A percentile compares a stretch with the other conserved stretches of the same genome.
phyloP scores from a whole-genome alignment of 2,329 filamentous ascomycete genomes.

The Camillea tinctor region DNA sequence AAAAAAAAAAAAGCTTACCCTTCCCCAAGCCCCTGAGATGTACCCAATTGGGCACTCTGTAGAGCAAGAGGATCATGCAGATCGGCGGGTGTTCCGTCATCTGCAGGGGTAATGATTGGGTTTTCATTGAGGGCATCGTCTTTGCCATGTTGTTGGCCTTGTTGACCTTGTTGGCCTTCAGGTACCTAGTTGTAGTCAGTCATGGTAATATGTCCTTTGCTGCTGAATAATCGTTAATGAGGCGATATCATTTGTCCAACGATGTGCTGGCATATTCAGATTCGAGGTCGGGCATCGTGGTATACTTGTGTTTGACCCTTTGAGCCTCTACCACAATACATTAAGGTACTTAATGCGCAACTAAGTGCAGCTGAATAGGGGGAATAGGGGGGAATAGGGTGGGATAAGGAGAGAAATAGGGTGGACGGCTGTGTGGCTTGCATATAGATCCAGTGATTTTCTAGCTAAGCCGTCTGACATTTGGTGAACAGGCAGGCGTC shows the following conservation, averaged over 20 bases:
- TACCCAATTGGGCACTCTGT: not conserved
- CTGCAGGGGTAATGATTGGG: not conserved
- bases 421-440: too few species aligned
- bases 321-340: too few species aligned
- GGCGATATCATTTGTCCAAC: not conserved
- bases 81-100: not conserved
- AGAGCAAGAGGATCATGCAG: not conserved
- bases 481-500: too few species aligned
- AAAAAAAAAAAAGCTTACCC: conserved; percentile 9
- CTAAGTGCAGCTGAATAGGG: too few species aligned
- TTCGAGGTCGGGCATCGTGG: not conserved
- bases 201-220: not conserved
- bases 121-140: not conserved
- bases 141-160: not conserved
- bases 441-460: too few species aligned
- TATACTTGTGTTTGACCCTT: not conserved
- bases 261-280: too few species aligned
- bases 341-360: too few species aligned
- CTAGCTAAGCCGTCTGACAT: too few species aligned
- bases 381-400: too few species aligned
- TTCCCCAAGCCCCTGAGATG: not conserved
- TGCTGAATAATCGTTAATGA: not conserved
- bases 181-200: conserved; percentile 7
- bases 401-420: too few species aligned
- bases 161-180: not conserved